Percentiles rank a stretch among this genome's conserved stretches.
Evolutionary conservation across 2,329 filamentous ascomycete genomes (phyloP).

Genomic region (Blastomyces percursus): DNA sequence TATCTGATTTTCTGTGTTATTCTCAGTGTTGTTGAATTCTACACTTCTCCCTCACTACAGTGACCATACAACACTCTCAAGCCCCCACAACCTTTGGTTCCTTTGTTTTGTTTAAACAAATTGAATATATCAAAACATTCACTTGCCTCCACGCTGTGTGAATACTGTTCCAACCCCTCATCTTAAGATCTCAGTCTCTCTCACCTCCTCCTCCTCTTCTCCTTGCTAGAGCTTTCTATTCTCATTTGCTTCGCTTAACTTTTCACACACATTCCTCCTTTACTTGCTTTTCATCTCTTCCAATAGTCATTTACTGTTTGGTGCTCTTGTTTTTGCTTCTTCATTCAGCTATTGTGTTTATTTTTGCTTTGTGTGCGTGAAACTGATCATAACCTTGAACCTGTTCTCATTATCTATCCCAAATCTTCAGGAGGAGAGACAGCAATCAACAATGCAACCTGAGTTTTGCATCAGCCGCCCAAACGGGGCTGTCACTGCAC

Average conservation of each 20-base stretch:
- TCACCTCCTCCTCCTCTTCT: not conserved
- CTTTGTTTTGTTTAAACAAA: not conserved
- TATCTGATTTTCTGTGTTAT: not conserved
- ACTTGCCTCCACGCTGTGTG: not conserved
- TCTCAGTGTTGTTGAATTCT: not conserved
- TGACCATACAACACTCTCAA: not conserved
- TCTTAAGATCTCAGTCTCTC: not conserved
- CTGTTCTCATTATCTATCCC: not conserved
- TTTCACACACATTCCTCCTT: not conserved
- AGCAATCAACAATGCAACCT: slow-evolving; percentile 21
- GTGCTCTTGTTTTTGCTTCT: not conserved
- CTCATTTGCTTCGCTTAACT: not conserved
- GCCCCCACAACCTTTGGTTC: not conserved
- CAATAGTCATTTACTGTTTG: not conserved
- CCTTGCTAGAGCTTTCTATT: not conserved
- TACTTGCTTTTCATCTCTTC: not conserved
- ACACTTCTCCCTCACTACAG: not conserved
- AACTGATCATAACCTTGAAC: not conserved
- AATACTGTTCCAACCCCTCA: not conserved
- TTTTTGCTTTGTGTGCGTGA: too few species aligned
- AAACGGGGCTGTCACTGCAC: slow-evolving; percentile 31
- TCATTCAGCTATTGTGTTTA: not conserved
- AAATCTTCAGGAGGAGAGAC: not conserved
- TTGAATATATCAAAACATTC: not conserved
- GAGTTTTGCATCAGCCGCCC: slow-evolving; percentile 34